Evolutionary conservation across 73 alveolate species (phyloP).

Genomic region (Tetrahymena thermophila): DNA sequence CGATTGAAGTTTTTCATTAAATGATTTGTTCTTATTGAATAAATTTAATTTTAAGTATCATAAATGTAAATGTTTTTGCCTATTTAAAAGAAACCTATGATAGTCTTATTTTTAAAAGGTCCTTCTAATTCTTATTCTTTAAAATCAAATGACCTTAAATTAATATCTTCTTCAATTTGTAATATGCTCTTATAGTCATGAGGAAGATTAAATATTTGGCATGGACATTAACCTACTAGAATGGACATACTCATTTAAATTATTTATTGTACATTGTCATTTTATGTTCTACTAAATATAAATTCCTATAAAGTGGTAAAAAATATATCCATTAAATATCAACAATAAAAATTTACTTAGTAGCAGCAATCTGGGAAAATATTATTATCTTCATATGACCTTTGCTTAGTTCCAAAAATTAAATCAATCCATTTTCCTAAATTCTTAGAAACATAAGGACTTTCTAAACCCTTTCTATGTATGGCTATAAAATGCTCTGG

Average conservation of each 20-base stretch:
- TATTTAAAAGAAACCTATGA: background rate
- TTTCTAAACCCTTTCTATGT: conserved; percentile 62
- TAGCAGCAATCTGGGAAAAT: conserved; percentile 49
- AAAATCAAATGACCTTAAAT: background rate
- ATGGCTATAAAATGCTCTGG: conserved; percentile 74
- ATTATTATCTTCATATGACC: conserved; percentile 62
- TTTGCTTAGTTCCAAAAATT: conserved; percentile 72
- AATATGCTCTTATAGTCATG: background rate
- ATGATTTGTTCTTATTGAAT: background rate
- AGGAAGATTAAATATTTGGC: background rate
- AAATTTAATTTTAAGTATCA: background rate
- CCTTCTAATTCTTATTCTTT: background rate
- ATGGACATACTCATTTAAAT: background rate
- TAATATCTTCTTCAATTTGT: background rate
- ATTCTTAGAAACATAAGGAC: conserved; percentile 52
- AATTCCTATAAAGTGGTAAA: background rate
- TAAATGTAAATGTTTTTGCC: background rate
- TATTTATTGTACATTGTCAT: background rate
- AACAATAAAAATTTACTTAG: background rate
- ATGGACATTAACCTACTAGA: background rate
- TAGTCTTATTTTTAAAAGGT: background rate
- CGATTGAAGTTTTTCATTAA: background rate
- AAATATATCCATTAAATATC: background rate
- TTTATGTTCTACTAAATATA: background rate
- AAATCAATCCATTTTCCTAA: conserved; percentile 74